Conservation (phyloP, 805 yeast genomes). For the Metschnikowia cubensis region DNA sequence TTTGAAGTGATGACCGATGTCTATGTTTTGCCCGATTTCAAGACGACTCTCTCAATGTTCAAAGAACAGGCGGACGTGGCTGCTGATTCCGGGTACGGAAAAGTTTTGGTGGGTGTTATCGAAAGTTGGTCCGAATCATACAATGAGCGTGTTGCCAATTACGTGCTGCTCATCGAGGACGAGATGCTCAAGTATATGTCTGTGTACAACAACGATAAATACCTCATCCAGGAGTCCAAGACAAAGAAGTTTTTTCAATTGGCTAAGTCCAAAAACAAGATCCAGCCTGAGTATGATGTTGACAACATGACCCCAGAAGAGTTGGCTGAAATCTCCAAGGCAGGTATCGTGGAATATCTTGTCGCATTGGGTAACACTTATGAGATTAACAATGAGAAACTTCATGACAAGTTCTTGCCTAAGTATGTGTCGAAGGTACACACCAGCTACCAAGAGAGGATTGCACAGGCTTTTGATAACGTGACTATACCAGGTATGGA, state of each 20-base stretch:
- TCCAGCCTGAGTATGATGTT: conserved; percentile 23
- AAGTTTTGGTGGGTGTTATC: conserved; percentile 73
- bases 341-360: conserved; percentile 76
- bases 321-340: conserved; percentile 38
- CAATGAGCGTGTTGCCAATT: conserved; percentile 56
- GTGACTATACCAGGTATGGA: conserved; percentile 65
- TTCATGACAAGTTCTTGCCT: conserved; percentile 62
- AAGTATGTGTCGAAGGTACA: conserved; percentile 59
- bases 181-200: conserved; percentile 40
- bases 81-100: conserved; percentile 77
- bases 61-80: conserved; percentile 90
- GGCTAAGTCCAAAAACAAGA: conserved; percentile 17
- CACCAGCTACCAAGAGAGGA: conserved; percentile 32
- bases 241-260: conserved; percentile 31
- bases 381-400: conserved; percentile 65
- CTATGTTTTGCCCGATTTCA: conserved; percentile 70
- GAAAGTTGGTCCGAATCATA: conserved; percentile 63
- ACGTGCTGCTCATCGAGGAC: conserved; percentile 52
- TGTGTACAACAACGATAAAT: conserved; percentile 37
- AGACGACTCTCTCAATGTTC: conserved; percentile 74
- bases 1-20: conserved; percentile 41
- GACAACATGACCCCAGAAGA: conserved; percentile 41
- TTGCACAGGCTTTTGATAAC: conserved; percentile 35
- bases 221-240: conserved; percentile 42
- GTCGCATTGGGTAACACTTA: conserved; percentile 85